These are phyloP conservation scores for Chalaropsis ovoidea DNA, from an alignment of 2,329 filamentous ascomycete species.

Conservation along the genomic window DNA sequence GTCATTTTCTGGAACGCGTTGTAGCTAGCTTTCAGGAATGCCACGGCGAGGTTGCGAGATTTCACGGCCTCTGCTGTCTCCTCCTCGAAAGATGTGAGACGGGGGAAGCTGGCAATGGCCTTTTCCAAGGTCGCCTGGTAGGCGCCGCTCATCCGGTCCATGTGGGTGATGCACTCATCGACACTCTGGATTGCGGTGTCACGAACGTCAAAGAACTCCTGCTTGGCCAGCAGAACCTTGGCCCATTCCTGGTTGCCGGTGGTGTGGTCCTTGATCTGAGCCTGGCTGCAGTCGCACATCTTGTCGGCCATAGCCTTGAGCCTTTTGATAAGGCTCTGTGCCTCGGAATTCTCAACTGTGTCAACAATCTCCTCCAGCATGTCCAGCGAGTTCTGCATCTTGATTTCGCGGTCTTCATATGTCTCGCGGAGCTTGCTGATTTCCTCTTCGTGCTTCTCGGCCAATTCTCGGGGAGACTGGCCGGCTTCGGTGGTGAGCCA, in stretches of 20 bases:
- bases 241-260: background rate
- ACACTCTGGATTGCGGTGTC: background rate
- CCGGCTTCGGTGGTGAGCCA: background rate
- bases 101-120: background rate
- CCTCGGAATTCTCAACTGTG: background rate
- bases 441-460: background rate
- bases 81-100: background rate
- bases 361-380: conserved; percentile 5
- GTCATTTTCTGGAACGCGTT: background rate
- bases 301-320: background rate
- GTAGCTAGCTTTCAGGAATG: background rate
- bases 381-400: background rate
- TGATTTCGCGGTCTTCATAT: background rate
- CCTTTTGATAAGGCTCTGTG: background rate
- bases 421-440: background rate
- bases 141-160: background rate
- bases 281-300: background rate
- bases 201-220: background rate
- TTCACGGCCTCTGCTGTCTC: background rate
- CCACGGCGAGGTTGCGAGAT: background rate
- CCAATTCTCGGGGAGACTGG: background rate
- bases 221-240: background rate
- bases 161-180: background rate
- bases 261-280: background rate
- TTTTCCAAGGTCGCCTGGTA: background rate